A percentile compares a stretch with the other conserved stretches of the same genome.
Evolutionary conservation across 2,329 filamentous ascomycete species (phyloP).

Genomic region (Nemania abortiva): DNA sequence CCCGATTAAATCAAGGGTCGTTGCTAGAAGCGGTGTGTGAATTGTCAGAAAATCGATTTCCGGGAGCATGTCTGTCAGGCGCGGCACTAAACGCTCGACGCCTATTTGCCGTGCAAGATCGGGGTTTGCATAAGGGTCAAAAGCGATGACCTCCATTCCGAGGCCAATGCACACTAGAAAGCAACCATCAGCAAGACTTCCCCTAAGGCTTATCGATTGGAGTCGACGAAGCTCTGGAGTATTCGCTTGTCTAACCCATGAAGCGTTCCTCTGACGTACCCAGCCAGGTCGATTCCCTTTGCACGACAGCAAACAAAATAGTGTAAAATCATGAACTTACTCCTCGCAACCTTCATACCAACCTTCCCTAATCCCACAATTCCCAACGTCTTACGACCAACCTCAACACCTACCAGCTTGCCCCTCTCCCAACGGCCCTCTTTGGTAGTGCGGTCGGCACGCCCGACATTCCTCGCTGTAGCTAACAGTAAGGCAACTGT

Average conservation of each 20-base stretch:
- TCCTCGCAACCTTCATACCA: slow-evolving; percentile 77
- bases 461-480: slow-evolving; percentile 78
- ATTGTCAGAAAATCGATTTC: slow-evolving; percentile 82
- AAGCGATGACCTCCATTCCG: slow-evolving; percentile 74
- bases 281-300: neutral
- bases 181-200: slow-evolving; percentile 2
- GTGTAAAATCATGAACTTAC: slow-evolving; percentile 28
- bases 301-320: neutral
- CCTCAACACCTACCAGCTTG: slow-evolving; percentile 80
- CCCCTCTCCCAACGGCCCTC: slow-evolving; percentile 80
- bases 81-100: slow-evolving; percentile 68
- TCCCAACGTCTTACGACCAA: slow-evolving; percentile 80
- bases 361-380: slow-evolving; percentile 88
- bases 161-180: slow-evolving; percentile 39
- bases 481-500: slow-evolving; percentile 81
- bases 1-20: slow-evolving; percentile 79
- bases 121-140: slow-evolving; percentile 81
- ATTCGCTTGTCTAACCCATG: neutral
- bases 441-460: slow-evolving; percentile 77
- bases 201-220: too few relatives aligned
- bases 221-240: neutral
- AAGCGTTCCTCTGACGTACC: neutral
- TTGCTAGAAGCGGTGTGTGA: slow-evolving; percentile 83
- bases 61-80: slow-evolving; percentile 71
- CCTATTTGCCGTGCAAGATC: slow-evolving; percentile 77